Evolutionary conservation across 371 early-diverging fungal genomes (phyloP), one percentile per base, ranked within the genome.

Genomic region (Mortierella sp.): DNA sequence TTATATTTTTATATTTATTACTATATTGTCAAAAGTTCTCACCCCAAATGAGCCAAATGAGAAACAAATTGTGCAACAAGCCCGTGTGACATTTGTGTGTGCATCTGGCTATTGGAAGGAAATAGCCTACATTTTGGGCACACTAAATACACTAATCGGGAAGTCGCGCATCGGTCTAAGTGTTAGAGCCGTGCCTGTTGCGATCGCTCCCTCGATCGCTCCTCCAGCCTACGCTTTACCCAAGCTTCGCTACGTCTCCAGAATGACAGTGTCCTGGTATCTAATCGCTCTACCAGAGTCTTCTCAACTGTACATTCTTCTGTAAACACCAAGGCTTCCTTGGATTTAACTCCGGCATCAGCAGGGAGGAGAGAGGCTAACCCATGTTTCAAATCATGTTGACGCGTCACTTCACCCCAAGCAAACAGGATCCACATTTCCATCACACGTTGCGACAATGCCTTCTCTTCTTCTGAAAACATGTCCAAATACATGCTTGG

Each of bases 311-410:
- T 76, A 9, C 74, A 69, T 10, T 73, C 41, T 52, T 82, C 82
- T 16, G 82, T 82, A 52, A 82, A 82, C n/a, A 69, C 69, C 8
- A 82, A 16, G 1, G 82, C 82, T 61, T 82, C 82, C 63, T 66
- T 70, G 32, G 33, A 66, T 16, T 69, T 70, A 5, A 60, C 70
- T 6, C 82, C 82, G 13, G 73, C 73, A 59, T 72, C 82, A 7
- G 76, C 58, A 13, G 82, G 82, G 63, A 80, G 41, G 13, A 75
- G 28, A 9, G 79, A 78, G 48, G 63, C 33, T 8, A 52, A 22
- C n/a, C 79, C 79, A 21, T 74, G 52, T 22, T 58, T 69, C 57
- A 78, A 43, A 1, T 72, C 67, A 38, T 72, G 62, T 36, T 66
- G 65, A 36, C 72, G 72, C 24, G 70, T 69, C 24, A 72, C 65